A percentile compares a stretch with the other conserved stretches of the same genome.
These are phyloP conservation scores for Pichia kluyveri DNA, from an alignment of 805 yeast genomes.

Conservation along the genomic window DNA sequence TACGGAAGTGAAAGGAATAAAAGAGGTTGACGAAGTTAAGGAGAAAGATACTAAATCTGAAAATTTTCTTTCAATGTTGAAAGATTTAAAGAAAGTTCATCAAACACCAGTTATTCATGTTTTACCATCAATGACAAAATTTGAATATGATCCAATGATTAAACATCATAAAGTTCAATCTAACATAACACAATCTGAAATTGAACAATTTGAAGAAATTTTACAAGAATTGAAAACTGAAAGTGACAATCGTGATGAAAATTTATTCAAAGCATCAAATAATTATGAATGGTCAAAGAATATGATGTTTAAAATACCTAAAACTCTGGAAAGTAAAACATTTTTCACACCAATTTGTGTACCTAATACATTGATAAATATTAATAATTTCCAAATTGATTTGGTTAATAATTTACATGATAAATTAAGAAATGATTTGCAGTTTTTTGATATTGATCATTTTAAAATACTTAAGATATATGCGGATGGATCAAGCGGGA, in stretches of 20 bases:
- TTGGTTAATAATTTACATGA: not conserved
- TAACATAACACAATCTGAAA: constrained; percentile 2
- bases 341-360: constrained; percentile 38
- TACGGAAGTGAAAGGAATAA: not conserved
- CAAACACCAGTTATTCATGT: constrained; percentile 8
- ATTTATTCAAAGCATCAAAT: constrained; percentile 35
- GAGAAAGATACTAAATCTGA: not conserved
- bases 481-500: constrained; percentile 1
- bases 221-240: constrained; percentile 34
- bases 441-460: not conserved
- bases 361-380: constrained; percentile 25
- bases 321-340: constrained; percentile 32
- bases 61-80: constrained; percentile 17
- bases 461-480: constrained; percentile 3
- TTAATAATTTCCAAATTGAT: constrained; percentile 2
- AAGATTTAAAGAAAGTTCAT: constrained; percentile 17
- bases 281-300: constrained; percentile 46
- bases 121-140: constrained; percentile 19
- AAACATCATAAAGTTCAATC: not conserved
- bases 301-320: constrained; percentile 24
- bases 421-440: not conserved
- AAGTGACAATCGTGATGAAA: constrained; percentile 32
- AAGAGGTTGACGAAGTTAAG: not conserved
- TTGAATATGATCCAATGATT: constrained; percentile 16
- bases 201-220: constrained; percentile 29